Base-by-base conservation (phyloP, 352 stramenopile species). In the Pythium angustatum region DNA sequence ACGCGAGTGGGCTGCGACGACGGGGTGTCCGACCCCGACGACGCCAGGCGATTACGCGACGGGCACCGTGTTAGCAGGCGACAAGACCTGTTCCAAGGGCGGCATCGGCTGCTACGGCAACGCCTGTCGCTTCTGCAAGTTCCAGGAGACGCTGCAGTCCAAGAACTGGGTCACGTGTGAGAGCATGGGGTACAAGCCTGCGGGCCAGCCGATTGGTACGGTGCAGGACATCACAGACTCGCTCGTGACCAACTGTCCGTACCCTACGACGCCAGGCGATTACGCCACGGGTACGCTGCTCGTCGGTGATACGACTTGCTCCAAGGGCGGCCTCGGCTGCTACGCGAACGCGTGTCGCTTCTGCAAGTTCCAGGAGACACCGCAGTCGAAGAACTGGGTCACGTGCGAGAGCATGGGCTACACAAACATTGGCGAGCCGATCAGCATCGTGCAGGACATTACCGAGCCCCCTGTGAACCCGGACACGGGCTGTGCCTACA, bases 321-420 rank as follows among this genome's bases (percentile, higher is more conserved):
- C 21, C 1, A 49, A 27, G 17, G 51, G 51, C 34, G 51, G 51
- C 7, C n/a, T 58, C 3, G 33, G 51, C 22, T 48, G 51, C 51
- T 58, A 38, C 51, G n/a, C 34, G 22, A 26, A 58, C 34, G 51
- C 36, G 8, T 58, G 50, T 21, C 50, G 50, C 7, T 57, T 57
- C n/a, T 57, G 50, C 30, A 57, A 57, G 50, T 36, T 57, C 9
- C 50, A 33, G 8, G 50, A 57, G 50, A 57, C 50, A 22, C 33
- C 21, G 1, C 50, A 57, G 50, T 57, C 50, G n/a, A 47, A 36
- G 19, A 30, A 45, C 31, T 57, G 50, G 50, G 50, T 57, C 4
- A 7, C 50, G 9, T 57, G n/a, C n/a, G n/a, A n/a, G n/a, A n/a
- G 50, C 31, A 24, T 21, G 5, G 21, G 31, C 12, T 36, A 44